phyloP scores from a whole-genome alignment of 768 basidiomycete species.

The Leccinellum albellum region DNA sequence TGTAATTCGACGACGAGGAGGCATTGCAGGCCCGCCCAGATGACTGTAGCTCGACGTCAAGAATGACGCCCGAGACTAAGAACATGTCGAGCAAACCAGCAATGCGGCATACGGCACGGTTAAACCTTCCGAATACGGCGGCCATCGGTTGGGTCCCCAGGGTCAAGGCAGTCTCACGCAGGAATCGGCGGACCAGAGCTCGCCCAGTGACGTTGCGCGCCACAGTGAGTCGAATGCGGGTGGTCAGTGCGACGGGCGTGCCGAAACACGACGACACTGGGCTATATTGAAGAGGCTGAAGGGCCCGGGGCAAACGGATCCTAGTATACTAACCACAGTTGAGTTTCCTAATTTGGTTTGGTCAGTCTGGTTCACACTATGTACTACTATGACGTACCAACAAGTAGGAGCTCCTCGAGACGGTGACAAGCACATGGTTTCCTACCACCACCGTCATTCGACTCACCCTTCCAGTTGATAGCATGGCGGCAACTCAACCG shows the following conservation, averaged over 20 bases:
- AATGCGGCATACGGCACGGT: slow-evolving; percentile 15
- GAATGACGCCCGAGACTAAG: slow-evolving; percentile 53
- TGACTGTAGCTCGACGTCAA: slow-evolving; percentile 52
- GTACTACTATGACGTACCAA: too few species aligned
- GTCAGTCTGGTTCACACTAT: too few species aligned
- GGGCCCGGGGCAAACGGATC: too few species aligned
- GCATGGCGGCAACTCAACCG: too few species aligned
- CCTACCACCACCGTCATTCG: too few species aligned
- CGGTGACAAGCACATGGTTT: too few species aligned
- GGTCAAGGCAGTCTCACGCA: slow-evolving; percentile 51
- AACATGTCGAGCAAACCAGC: slow-evolving; percentile 57
- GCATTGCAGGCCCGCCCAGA: slow-evolving; percentile 48
- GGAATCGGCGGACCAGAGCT: slow-evolving; percentile 47
- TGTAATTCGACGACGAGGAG: slow-evolving; percentile 45
- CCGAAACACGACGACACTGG: slow-evolving; percentile 36
- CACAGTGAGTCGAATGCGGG: slow-evolving; percentile 38
- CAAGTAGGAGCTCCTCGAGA: too few species aligned
- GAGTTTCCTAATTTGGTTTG: too few species aligned
- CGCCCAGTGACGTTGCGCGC: slow-evolving; percentile 57
- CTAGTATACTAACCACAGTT: too few species aligned
- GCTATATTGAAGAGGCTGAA: too few species aligned
- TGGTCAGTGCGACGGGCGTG: slow-evolving; percentile 43
- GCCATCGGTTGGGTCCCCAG: slow-evolving; percentile 46
- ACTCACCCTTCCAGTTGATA: too few species aligned
- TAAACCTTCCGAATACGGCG: slow-evolving; percentile 37